phyloP scores from a whole-genome alignment of 345 rosid species.

The Heritiera littoralis region DNA sequence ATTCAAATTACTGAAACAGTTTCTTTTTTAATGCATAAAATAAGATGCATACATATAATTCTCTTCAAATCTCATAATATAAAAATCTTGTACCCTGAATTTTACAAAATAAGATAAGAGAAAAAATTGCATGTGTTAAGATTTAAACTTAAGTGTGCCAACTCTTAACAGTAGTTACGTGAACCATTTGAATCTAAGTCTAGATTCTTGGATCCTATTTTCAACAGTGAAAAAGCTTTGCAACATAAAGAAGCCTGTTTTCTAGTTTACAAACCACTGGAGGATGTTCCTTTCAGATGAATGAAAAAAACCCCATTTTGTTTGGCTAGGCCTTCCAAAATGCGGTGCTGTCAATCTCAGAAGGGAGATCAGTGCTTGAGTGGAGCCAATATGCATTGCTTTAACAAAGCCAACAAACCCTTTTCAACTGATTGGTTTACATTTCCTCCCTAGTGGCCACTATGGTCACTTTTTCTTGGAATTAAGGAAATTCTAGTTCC shows the following conservation, averaged over 20 bases:
- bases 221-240: neutral
- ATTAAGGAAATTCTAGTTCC: slow-evolving; percentile 9
- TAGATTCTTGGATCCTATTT: too few species aligned
- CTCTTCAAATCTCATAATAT: too few species aligned
- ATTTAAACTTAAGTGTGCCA: too few species aligned
- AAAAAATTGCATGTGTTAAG: too few species aligned
- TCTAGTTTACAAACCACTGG: neutral
- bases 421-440: slow-evolving; percentile 6
- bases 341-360: neutral
- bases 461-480: neutral
- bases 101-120: too few species aligned
- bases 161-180: too few species aligned
- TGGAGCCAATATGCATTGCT: neutral
- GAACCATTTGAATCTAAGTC: too few species aligned
- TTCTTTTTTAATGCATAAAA: too few species aligned
- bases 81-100: too few species aligned
- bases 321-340: neutral
- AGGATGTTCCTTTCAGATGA: neutral
- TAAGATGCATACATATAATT: too few species aligned
- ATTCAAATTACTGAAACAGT: too few species aligned
- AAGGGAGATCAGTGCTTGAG: neutral
- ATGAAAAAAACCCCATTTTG: neutral
- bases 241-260: neutral
- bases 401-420: neutral
- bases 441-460: neutral